Percentiles rank a stretch among this genome's conserved stretches.
phyloP scores from a whole-genome alignment of 805 yeast genomes.

The Spathaspora girioi region DNA sequence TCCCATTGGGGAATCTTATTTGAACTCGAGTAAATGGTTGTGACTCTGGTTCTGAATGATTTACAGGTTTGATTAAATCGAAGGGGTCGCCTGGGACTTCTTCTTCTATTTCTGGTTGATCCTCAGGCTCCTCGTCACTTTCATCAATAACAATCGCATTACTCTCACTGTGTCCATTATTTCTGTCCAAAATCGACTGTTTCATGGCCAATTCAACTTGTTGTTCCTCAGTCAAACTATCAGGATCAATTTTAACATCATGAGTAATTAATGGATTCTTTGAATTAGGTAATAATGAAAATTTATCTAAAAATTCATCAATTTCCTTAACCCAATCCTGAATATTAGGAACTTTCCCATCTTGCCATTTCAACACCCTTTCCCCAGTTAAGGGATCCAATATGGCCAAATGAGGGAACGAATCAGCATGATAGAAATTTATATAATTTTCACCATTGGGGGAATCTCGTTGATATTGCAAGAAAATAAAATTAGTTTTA shows the following conservation, averaged over 20 bases:
- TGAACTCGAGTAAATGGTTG: slow-evolving; percentile 72
- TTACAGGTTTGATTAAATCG: slow-evolving; percentile 45
- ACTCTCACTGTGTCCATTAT: slow-evolving; percentile 23
- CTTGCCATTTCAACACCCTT: slow-evolving; percentile 72
- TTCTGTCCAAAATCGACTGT: slow-evolving; percentile 50
- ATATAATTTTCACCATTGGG: slow-evolving; percentile 67
- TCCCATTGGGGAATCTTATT: slow-evolving; percentile 85
- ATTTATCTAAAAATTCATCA: slow-evolving; percentile 61
- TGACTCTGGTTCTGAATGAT: slow-evolving; percentile 66
- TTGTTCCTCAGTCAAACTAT: slow-evolving; percentile 72
- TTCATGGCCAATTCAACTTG: slow-evolving; percentile 74
- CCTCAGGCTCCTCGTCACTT: slow-evolving; percentile 10
- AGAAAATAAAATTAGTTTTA: slow-evolving; percentile 66
- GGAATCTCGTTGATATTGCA: slow-evolving; percentile 82
- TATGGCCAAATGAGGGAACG: slow-evolving; percentile 85
- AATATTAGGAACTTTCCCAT: slow-evolving; percentile 53
- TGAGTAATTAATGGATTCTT: slow-evolving; percentile 66
- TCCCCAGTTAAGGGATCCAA: slow-evolving; percentile 97
- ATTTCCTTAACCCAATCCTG: slow-evolving; percentile 64
- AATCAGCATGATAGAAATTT: slow-evolving; percentile 66
- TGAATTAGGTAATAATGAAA: slow-evolving; percentile 60
- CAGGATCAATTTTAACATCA: slow-evolving; percentile 58
- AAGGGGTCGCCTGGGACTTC: slow-evolving; percentile 35
- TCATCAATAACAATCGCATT: slow-evolving; percentile 22
- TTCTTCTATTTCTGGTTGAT: slow-evolving; percentile 8